Evolutionary conservation across 2,329 filamentous ascomycete species (phyloP).

Genomic region (Aspergillus brunneoviolaceus): DNA sequence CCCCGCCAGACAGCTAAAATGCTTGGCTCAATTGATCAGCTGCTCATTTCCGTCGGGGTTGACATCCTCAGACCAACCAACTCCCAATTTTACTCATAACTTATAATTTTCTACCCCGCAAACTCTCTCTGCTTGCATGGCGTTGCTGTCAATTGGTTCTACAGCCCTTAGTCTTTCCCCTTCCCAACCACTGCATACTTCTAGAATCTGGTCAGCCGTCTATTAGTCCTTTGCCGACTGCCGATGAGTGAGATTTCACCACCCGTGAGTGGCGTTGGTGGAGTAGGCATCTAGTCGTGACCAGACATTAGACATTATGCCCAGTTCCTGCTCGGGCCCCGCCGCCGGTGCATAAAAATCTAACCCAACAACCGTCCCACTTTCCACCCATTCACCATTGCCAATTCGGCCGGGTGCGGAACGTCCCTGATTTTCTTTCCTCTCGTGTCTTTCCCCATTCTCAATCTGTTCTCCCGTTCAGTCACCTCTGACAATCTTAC

Average conservation of each 20-base stretch:
- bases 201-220: too few relatives aligned
- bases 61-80: not conserved
- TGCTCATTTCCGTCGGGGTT: not conserved
- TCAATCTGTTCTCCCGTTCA: not conserved
- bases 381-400: not conserved
- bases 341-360: conserved; percentile 9
- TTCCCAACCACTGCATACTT: not conserved
- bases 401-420: conserved; percentile 7
- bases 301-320: not conserved
- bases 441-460: not conserved
- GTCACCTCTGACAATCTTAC: not conserved
- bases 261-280: not conserved
- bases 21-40: not conserved
- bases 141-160: not conserved
- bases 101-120: not conserved
- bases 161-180: not conserved
- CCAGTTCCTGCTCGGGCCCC: conserved; percentile 1
- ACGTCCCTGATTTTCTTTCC: conserved; percentile 10
- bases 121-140: not conserved
- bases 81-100: too few relatives aligned
- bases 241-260: not conserved
- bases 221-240: not conserved
- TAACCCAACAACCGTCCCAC: conserved; percentile 6
- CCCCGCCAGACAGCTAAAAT: not conserved
- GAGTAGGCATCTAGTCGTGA: not conserved